These are phyloP conservation scores for Vickermania ingenoplastis DNA, from an alignment of 208 protist species.

Conservation along the genomic window DNA sequence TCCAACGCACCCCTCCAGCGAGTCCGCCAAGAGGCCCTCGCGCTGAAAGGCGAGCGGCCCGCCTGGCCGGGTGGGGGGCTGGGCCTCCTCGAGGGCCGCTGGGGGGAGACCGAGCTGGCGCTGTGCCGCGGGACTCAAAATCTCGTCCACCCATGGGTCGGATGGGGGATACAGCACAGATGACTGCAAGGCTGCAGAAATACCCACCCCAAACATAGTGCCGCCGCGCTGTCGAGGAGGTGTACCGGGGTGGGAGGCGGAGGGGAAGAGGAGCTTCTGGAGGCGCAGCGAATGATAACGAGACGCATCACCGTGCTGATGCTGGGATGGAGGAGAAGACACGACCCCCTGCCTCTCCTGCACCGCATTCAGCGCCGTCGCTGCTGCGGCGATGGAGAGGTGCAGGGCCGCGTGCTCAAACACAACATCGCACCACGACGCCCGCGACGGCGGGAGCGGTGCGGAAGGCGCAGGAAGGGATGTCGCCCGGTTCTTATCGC, in stretches of 20 bases:
- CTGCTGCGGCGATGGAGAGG: background rate
- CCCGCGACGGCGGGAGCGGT: too few relatives aligned
- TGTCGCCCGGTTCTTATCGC: too few relatives aligned
- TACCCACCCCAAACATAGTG: background rate
- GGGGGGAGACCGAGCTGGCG: background rate
- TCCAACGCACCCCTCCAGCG: background rate
- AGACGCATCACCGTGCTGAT: too few relatives aligned
- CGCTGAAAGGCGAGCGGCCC: background rate
- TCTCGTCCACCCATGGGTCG: background rate
- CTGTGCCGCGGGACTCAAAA: background rate
- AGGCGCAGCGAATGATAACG: too few relatives aligned
- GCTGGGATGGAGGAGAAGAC: too few relatives aligned
- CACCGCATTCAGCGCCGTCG: background rate
- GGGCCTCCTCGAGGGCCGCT: background rate
- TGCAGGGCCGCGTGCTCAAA: background rate
- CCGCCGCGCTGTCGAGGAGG: background rate
- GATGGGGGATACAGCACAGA: background rate
- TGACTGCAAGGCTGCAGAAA: background rate
- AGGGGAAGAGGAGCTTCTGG: too few relatives aligned
- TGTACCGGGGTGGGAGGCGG: too few relatives aligned
- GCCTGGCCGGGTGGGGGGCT: background rate
- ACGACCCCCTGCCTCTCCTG: too few relatives aligned
- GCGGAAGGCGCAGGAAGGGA: too few relatives aligned
- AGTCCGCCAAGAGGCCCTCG: background rate
- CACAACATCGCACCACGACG: background rate